Conservation (phyloP, 257 asterid genomes). For the Fraxinus quadrangulata region DNA sequence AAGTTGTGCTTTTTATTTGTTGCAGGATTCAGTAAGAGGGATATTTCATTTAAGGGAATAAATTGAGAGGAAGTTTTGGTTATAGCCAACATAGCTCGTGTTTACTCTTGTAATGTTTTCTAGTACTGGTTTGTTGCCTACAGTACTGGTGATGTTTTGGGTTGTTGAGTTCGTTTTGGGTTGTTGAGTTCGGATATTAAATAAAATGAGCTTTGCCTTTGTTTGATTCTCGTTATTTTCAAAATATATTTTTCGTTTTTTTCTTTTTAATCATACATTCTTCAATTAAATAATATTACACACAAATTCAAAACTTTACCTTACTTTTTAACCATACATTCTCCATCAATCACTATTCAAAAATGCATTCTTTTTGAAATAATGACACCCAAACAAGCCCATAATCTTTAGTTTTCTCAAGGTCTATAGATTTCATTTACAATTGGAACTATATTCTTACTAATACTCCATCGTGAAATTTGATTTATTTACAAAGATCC, state of each 20-base stretch:
- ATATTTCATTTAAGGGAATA: constrained; percentile 15
- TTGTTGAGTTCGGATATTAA: not conserved
- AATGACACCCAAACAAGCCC: too few relatives aligned
- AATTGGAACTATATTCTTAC: not conserved
- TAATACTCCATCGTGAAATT: not conserved
- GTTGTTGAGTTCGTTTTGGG: not conserved
- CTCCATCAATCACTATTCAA: too few relatives aligned
- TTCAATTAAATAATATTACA: too few relatives aligned
- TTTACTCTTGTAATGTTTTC: not conserved
- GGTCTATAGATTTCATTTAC: too few relatives aligned
- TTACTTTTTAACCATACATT: too few relatives aligned
- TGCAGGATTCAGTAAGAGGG: constrained; percentile 45
- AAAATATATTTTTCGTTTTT: too few relatives aligned
- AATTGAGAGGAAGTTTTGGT: constrained; percentile 21
- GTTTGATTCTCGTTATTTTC: too few relatives aligned
- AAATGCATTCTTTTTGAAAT: too few relatives aligned
- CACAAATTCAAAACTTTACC: too few relatives aligned
- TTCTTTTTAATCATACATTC: too few relatives aligned
- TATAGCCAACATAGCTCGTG: constrained; percentile 2
- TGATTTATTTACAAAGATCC: not conserved
- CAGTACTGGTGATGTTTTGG: not conserved
- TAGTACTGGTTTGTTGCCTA: not conserved
- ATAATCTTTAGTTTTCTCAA: not conserved
- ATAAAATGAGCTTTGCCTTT: constrained; percentile 11
- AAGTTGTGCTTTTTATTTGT: not conserved